These are phyloP conservation scores for Fraxinus paxiana DNA, from an alignment of 305 asterid genomes.

Conservation along the genomic window DNA sequence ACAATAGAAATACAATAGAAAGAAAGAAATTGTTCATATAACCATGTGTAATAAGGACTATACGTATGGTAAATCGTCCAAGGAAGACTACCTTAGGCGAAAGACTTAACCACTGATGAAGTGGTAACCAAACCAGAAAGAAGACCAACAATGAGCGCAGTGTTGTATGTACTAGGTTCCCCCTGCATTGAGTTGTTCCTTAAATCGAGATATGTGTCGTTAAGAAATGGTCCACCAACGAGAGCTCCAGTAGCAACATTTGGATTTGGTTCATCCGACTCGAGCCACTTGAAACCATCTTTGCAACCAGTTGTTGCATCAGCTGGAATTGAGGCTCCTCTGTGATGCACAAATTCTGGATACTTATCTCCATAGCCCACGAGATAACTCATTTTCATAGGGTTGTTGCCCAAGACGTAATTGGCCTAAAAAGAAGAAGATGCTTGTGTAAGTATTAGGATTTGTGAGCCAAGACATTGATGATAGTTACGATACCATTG, in stretches of 20 bases:
- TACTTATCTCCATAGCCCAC: slow-evolving; percentile 71
- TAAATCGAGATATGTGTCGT: slow-evolving; percentile 67
- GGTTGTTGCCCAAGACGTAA: slow-evolving; percentile 76
- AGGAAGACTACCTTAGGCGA: slow-evolving; percentile 33
- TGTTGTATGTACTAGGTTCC: slow-evolving; percentile 85
- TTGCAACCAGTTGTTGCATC: slow-evolving; percentile 65
- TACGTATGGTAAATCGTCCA: not conserved
- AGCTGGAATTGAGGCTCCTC: slow-evolving; percentile 85
- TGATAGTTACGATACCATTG: not conserved
- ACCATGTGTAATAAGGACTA: not conserved
- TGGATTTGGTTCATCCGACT: slow-evolving; percentile 67
- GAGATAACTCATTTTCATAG: slow-evolving; percentile 69
- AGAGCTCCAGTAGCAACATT: slow-evolving; percentile 80
- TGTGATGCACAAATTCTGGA: slow-evolving; percentile 69
- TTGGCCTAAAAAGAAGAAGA: slow-evolving; percentile 48
- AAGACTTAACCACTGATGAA: slow-evolving; percentile 77
- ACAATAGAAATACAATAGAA: not conserved
- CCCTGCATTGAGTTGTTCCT: slow-evolving; percentile 90
- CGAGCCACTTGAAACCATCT: slow-evolving; percentile 81
- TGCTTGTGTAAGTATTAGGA: not conserved
- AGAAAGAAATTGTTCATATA: not conserved
- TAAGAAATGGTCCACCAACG: slow-evolving; percentile 85
- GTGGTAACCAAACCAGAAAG: slow-evolving; percentile 82
- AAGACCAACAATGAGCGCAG: slow-evolving; percentile 74
- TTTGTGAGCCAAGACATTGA: not conserved